Percentiles rank a stretch among this genome's conserved stretches.
Evolutionary conservation across 202 grass and related monocot species (phyloP).

Genomic region (Bolboschoenoplectus hybrid): DNA sequence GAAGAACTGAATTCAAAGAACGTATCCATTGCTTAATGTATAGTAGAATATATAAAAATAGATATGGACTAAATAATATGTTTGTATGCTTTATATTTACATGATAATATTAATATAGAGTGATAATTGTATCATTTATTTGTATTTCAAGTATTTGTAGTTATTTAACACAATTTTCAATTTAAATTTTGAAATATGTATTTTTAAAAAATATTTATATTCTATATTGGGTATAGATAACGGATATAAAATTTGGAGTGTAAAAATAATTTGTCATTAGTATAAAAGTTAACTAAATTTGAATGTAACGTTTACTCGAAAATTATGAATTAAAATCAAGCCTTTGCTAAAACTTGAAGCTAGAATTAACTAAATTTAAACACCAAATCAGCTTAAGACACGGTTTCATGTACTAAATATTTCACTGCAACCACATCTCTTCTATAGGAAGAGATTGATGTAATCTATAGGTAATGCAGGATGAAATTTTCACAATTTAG

Average conservation of each 20-base stretch:
- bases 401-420: not conserved
- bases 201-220: no score
- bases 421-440: not conserved
- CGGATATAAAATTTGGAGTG: no score
- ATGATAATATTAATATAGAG: no score
- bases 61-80: not conserved
- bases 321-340: not conserved
- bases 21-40: not conserved
- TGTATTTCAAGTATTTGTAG: no score
- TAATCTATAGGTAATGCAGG: not conserved
- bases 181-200: no score
- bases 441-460: not conserved
- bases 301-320: not conserved
- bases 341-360: not conserved
- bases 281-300: constrained; percentile 1
- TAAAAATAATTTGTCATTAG: not conserved
- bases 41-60: not conserved
- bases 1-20: not conserved
- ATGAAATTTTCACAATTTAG: constrained; percentile 18
- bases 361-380: constrained; percentile 22
- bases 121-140: no score
- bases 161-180: no score
- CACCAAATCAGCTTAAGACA: not conserved
- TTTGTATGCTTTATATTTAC: not conserved
- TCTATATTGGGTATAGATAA: no score